Percentiles rank a stretch among this genome's conserved stretches.
Conservation (phyloP, 1,139 yeast genomes). For the Suhomyces chickasaworum region DNA sequence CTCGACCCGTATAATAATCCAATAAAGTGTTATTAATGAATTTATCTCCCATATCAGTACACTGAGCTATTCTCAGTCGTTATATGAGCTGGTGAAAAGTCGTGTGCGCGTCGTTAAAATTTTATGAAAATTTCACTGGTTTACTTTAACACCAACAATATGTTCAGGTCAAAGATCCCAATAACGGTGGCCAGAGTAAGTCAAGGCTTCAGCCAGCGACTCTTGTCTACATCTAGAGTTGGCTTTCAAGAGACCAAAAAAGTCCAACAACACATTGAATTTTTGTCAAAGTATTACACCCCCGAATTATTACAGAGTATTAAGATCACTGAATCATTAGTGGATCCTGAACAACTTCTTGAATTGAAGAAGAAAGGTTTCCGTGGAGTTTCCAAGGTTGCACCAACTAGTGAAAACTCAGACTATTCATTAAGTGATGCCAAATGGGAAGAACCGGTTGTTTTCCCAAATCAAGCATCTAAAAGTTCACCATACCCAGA, state of each 20-base stretch:
- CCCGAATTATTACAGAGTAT: conserved; percentile 80
- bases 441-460: conserved; percentile 49
- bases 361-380: conserved; percentile 37
- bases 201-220: conserved; percentile 11
- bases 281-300: conserved; percentile 69
- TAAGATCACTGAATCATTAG: conserved; percentile 72
- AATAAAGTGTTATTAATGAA: no score
- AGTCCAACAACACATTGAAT: conserved; percentile 53
- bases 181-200: conserved; percentile 10
- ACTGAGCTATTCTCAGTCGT: no score
- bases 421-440: conserved; percentile 44
- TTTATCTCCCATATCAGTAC: no score
- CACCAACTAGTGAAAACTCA: conserved; percentile 28
- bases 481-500: conserved; percentile 44
- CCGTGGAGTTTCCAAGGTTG: conserved; percentile 34
- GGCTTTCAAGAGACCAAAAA: conserved; percentile 17
- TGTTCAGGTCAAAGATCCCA: conserved; percentile 12
- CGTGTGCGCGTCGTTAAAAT: conserved; percentile 11
- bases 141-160: conserved; percentile 4
- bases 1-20: background rate
- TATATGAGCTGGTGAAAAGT: background rate
- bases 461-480: conserved; percentile 48
- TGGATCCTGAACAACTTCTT: conserved; percentile 56
- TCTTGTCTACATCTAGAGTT: conserved; percentile 8
- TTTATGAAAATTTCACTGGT: conserved; percentile 12